Base-by-base conservation (phyloP, 441 rosid species). In the Gossypium trilobum region DNA sequence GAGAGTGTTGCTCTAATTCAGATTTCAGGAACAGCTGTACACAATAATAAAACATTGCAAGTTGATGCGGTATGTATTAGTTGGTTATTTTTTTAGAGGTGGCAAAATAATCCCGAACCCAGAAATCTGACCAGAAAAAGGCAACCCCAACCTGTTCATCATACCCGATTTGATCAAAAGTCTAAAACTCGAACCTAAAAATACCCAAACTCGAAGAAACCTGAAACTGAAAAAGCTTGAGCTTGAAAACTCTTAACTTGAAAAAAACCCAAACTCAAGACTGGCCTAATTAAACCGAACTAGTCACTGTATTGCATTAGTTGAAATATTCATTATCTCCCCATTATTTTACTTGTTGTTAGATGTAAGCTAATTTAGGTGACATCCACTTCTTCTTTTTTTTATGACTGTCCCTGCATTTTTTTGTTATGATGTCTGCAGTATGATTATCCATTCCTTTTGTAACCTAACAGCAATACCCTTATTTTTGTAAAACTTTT, bases 1-100 rank as follows among this genome's bases (percentile, higher is more conserved):
- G 97, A 95, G 52, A 69, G 84, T 74, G 85, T 91, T 55, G 92
- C 97, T 62, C 95, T 95, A 7, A 81, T 95, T 77, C 93, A 81
- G 80, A 77, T 95, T 76, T 89, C 91, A 39, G 98, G 99, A 78
- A 90, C 94, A 73, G 85, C 87, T 19, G 77, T 80, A 69, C 91
- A 93, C 80, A 95, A 88, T 83, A 85, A 84, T 74, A 88, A 85
- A 78, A 85, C 82, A 11, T 70, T 87, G 76, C 99, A 95, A 93
- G 96, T 95, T 78, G 96, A 95, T 80, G 86, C 85, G 76, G 99
- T 95, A 87, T 70, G 86, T 78, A 63, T 55, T 71, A 60, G 27
- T 57, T 64, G 60, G 31, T 66, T 55, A 74, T 42, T 75, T 72
- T 71, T 16, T 52, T 27, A 10, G 33, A 13, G 42, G 42, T 8